These are phyloP conservation scores for Suillus brevipes DNA, from an alignment of 768 basidiomycete genomes.

Conservation along the genomic window DNA sequence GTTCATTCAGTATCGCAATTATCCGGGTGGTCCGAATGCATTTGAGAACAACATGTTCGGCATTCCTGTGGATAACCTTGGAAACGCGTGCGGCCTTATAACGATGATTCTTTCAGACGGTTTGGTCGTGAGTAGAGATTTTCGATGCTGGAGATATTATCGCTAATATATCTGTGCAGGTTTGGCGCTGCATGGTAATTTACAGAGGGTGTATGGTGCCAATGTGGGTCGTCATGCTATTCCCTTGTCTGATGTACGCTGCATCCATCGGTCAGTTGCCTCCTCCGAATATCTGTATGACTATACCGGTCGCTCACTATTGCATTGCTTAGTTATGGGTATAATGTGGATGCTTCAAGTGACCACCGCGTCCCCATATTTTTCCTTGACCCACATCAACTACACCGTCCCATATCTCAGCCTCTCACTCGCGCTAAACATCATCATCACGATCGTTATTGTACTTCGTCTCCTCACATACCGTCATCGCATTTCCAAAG, in stretches of 20 bases:
- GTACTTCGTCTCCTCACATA: constrained; percentile 27
- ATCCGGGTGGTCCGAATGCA: constrained; percentile 31
- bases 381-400: constrained; percentile 11
- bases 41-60: constrained; percentile 24
- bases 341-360: constrained; percentile 5
- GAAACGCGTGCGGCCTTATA: constrained; percentile 16
- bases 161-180: background rate
- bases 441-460: constrained; percentile 34
- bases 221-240: background rate
- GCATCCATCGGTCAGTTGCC: constrained; percentile 1
- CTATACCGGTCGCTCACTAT: background rate
- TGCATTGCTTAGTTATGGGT: background rate
- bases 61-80: constrained; percentile 18
- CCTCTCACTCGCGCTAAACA: constrained; percentile 32
- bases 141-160: background rate
- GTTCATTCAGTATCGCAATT: constrained; percentile 34
- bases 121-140: constrained; percentile 15
- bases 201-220: background rate
- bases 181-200: constrained; percentile 7
- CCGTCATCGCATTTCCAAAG: constrained; percentile 13
- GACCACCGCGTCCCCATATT: background rate
- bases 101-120: constrained; percentile 20
- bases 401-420: constrained; percentile 27
- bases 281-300: background rate
- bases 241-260: background rate